A percentile compares a stretch with the other conserved stretches of the same genome.
phyloP scores from a whole-genome alignment of 2,329 filamentous ascomycete genomes.

The Pestalotiopsis sp. region DNA sequence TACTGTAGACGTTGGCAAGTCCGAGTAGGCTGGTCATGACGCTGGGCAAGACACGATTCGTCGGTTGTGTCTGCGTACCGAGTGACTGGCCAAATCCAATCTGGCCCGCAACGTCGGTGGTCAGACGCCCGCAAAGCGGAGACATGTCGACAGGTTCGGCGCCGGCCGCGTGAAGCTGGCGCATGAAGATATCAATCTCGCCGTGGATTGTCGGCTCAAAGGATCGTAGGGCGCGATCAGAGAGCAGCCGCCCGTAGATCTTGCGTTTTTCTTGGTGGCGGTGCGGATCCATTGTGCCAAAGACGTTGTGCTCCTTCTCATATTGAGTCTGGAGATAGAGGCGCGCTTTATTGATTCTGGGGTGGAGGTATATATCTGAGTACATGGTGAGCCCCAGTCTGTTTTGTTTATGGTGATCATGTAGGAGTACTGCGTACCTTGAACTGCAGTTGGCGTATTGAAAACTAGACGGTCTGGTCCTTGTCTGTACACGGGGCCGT shows the following conservation, averaged over 20 bases:
- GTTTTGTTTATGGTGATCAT: background rate
- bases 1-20: background rate
- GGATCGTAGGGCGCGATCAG: constrained; percentile 5
- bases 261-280: constrained; percentile 9
- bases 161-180: constrained; percentile 10
- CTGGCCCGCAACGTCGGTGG: constrained; percentile 21
- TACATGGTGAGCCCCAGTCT: constrained; percentile 15
- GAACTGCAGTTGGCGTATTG: constrained; percentile 19
- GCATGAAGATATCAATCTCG: constrained; percentile 10
- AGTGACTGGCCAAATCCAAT: constrained; percentile 23
- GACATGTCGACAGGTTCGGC: constrained; percentile 21
- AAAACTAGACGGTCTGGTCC: constrained; percentile 23
- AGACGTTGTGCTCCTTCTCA: background rate
- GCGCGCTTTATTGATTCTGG: background rate
- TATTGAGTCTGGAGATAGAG: background rate
- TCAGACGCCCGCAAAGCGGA: constrained; percentile 14
- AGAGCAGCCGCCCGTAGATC: constrained; percentile 6
- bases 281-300: constrained; percentile 1
- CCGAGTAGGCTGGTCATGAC: background rate
- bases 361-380: constrained; percentile 11
- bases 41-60: background rate
- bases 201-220: constrained; percentile 10
- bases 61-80: constrained; percentile 19
- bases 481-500: constrained; percentile 18
- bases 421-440: constrained; percentile 18